Base-by-base conservation (phyloP, 805 yeast species). In the Yarrowia deformans region DNA sequence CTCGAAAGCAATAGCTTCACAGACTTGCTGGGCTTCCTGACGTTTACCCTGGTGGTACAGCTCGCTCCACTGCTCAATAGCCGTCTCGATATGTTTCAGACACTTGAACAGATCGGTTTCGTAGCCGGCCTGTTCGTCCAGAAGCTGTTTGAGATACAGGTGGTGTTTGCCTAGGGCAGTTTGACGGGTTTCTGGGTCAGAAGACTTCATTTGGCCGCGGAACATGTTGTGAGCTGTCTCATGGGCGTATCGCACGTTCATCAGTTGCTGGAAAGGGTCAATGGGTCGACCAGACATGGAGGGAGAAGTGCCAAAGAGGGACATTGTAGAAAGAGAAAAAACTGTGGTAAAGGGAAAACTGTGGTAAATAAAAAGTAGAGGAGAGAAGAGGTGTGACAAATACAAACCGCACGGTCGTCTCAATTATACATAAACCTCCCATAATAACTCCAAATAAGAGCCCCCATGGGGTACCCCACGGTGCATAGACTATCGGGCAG, bases 191-290 rank as follows among this genome's bases (percentile, higher is more conserved):
- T 55, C 46, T 34, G 34, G 42, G 14, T 39, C 45, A 1, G 46
- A 39, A 8, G 61, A 39, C 3, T 37, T 6, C 34, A 55, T 55
- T 14, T 23, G 35, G 45, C 13, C 16, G n/a, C 35, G n/a, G 45
- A 39, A 55, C 34, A 35, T 46, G 46, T 16, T 55, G 19, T 55
- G 61, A 8, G 61, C 61, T 8, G 61, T 46, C n/a, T 39, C 46
- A 12, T 55, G 61, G 46, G 42, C 39, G 23, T 32, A 39, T 7
- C 61, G n/a, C 19, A 55, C 16, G 61, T 55, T 55, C 46, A 55
- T 55, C n/a, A 55, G 45, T 16, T 55, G 61, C 61, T 55, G 61
- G 35, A 55, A 55, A 7, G 61, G 61, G 46, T 55, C 61, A 10
- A 39, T 39, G 8, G 61, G 61, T 16, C 61, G 61, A 35, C 58